Evolutionary conservation across 768 basidiomycete genomes (phyloP), one percentile per base, ranked within the genome.

Genomic region (Pulveroboletus sp.): DNA sequence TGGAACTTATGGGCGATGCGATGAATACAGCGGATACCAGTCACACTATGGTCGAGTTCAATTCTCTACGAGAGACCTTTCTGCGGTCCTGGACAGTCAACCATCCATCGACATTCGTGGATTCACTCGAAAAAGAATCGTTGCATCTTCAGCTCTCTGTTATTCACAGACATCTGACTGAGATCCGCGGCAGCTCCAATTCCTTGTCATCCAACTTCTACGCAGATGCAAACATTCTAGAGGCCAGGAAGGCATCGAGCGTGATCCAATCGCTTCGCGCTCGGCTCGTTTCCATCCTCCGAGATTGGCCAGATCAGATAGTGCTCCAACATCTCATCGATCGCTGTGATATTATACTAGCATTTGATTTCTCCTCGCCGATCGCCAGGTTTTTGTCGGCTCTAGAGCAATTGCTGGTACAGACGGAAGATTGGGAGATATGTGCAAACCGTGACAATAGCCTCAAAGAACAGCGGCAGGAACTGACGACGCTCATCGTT

Each of bases 261-360:
- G 63, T 86, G 13, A 63, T 95, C 9, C 57, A 61, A 5, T 58
- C 72, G 5, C 73, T 95, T 17, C 72, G 73, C 39, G 49, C 49
- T 4, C 80, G 84, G 2, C 72, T 98, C 24, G 58, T 71, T 13
- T 50, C 30, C 3, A 73, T 96, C 17, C 75, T 86, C 22, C 69
- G 74, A 52, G 86, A 93, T 56, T 99, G 93, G 93, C 95, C 96
- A 0, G 95, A 98, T 55, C 96, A 99, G 65, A 93, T 94, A 86
- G 90, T 97, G 9, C 75, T 96, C n/a, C 88, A 86, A 24, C 85
- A 95, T 63, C 76, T 99, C 30, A 72, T 74, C 30, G 78, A 78
- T 48, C 84, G 86, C 27, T 93, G 87, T 59, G 76, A 85, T 34
- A 65, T 73, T 8, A 76, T 93, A 50, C 70, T 93, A 35, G 61